These are phyloP conservation scores for Fusarium incarnatum DNA, from an alignment of 2,329 filamentous ascomycete genomes.

Conservation along the genomic window DNA sequence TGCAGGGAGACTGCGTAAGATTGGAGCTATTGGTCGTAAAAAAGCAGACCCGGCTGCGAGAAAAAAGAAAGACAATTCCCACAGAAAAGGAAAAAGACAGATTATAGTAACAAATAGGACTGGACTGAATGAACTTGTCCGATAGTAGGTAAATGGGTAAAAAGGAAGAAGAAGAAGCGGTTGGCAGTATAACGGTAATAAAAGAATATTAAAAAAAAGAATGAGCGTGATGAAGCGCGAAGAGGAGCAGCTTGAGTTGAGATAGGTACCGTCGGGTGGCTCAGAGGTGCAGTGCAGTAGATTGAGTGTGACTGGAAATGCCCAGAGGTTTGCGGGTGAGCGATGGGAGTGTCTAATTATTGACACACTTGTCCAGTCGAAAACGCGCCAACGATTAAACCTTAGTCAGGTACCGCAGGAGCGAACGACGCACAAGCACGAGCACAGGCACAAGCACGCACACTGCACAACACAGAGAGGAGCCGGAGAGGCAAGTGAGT, in stretches of 20 bases:
- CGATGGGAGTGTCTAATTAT: slow-evolving; percentile 36
- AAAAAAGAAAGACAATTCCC: slow-evolving; percentile 32
- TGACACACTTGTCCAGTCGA: slow-evolving; percentile 29
- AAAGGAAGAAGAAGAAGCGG: slow-evolving; percentile 1
- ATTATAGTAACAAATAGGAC: slow-evolving; percentile 4
- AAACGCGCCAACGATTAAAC: slow-evolving; percentile 19
- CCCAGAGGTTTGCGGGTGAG: slow-evolving; percentile 28
- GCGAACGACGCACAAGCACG: slow-evolving; percentile 30
- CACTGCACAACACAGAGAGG: slow-evolving; percentile 30
- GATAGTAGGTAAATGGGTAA: background rate
- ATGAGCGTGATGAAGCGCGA: slow-evolving; percentile 24
- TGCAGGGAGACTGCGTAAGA: slow-evolving; percentile 43
- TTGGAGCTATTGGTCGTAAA: slow-evolving; percentile 35
- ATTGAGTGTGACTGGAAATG: slow-evolving; percentile 25
- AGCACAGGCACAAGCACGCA: slow-evolving; percentile 12
- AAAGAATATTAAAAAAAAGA: slow-evolving; percentile 15
- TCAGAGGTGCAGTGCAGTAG: slow-evolving; percentile 8
- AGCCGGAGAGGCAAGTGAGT: background rate
- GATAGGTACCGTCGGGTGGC: slow-evolving; percentile 16
- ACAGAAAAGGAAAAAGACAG: slow-evolving; percentile 22
- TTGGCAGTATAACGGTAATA: background rate
- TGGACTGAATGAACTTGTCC: background rate
- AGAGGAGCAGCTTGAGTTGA: slow-evolving; percentile 12
- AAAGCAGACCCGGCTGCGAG: slow-evolving; percentile 46
- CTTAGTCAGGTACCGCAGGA: slow-evolving; percentile 29